Evolutionary conservation across 2,329 filamentous ascomycete genomes (phyloP), one percentile per base, ranked within the genome.

Genomic region (Periconia sp.): DNA sequence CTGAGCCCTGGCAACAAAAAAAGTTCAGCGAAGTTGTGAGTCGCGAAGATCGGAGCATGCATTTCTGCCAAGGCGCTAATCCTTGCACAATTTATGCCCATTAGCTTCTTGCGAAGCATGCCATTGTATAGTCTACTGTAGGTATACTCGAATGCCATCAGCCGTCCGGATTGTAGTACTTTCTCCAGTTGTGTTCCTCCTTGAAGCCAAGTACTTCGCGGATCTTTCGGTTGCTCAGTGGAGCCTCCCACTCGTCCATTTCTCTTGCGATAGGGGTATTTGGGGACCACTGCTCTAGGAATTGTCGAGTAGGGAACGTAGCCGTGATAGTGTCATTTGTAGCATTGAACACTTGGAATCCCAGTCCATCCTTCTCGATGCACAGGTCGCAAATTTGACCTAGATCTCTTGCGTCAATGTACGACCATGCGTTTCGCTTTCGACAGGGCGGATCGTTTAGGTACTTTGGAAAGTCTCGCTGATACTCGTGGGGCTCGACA

Each of bases 261-360:
- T 82, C 74, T 36, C 80, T 68, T 18, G 75, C 81, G 30, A 86
- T 71, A 1, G 73, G 71, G 11, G 75, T 77, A 15, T 74, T 67
- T 0, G 81, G 80, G 40, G 72, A 77, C 8, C 66, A 66, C 54
- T 76, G 71, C 54, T 74, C 68, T 40, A 85, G 54, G 44, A 84
- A 81, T 43, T 79, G 72, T 30, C 66, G 68, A 0, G 80, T 83
- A 1, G 78, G 76, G 16, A 72, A 62, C 7, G 70, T 74, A 3
- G 78, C 78, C 0, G 82, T 85, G 35, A 84, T 84, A 3, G 74
- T 79, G 54, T 83, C 76, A 55, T 86, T 86, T 0, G 81, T 83
- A 2, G 81, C 82, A 56, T 86, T 86, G 65, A 85, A 86, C 0
- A 85, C 68, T 57, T 85, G 81, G 52, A 83, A 86, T 0, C 82